Base-by-base conservation (phyloP, 768 basidiomycete species). In the Collybia mongolica region DNA sequence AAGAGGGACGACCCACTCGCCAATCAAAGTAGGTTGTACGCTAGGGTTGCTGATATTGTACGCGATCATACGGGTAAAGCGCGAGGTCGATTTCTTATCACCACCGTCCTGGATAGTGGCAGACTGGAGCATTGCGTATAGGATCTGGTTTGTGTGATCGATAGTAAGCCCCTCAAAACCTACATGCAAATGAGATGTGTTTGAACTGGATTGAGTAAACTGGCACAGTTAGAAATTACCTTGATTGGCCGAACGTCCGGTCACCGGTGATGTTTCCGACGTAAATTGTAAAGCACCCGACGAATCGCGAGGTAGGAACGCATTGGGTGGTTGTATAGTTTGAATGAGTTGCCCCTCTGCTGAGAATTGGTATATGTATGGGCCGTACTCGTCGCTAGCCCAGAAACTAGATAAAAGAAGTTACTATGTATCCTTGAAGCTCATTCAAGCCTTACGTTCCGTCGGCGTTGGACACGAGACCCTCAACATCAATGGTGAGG, bases 321-420 rank as follows among this genome's bases (percentile, higher is more conserved):
- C 84, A 3, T 68, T 57, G 0, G 82, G 82, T 0, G 84, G 83
- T 57, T 80, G 72, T 38, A 87, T 83, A 1, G 79, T 77, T 54
- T 78, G 72, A 18, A 84, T 61, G 5, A 86, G 65, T 1, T 72
- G 56, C 1, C 83, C 83, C 20, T 64, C 60, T 0, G 71, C 58
- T 0, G 72, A 64, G 62, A 79, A 79, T 14, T 70, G 73, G 63
- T 86, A 83, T 54, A 86, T 80, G 57, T 82, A 82, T 2, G 82
- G 82, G 1, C 83, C 85, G 54, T 86, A 87, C 65, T 87, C 85
- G 59, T 87, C 86, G 56, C 80, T 81, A 24, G 80, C 70, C 83
- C 81, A 86, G 64, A 74, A 82, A 0, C 81, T 83, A 51, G 17
- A n/a, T 23, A 39, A 17, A 42, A 5, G 14, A 28, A 20, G 26